phyloP scores from a whole-genome alignment of 257 asterid genomes.

The Osmanthus fragrans region DNA sequence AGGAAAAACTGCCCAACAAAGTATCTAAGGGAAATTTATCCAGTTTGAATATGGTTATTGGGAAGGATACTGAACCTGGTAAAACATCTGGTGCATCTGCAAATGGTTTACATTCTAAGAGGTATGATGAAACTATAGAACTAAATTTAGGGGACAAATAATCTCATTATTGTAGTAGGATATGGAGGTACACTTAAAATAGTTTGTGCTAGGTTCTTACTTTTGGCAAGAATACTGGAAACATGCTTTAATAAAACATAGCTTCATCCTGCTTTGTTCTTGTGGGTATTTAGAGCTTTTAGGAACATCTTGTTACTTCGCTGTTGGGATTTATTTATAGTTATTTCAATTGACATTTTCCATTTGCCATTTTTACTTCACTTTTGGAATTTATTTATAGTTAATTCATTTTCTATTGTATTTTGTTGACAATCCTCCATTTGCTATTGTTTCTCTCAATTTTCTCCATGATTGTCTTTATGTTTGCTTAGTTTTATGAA shows the following conservation, averaged over 20 bases:
- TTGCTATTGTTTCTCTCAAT: not conserved
- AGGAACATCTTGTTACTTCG: not conserved
- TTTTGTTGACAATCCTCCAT: not conserved
- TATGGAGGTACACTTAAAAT: not conserved
- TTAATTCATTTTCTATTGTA: too few relatives aligned
- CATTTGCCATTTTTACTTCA: not conserved
- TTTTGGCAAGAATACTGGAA: not conserved
- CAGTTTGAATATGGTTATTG: slow-evolving; percentile 79
- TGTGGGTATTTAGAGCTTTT: not conserved
- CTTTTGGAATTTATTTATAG: too few relatives aligned
- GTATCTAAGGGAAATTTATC: slow-evolving; percentile 91
- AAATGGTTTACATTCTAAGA: slow-evolving; percentile 64
- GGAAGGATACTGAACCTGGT: slow-evolving; percentile 68
- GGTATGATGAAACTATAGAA: slow-evolving; percentile 41
- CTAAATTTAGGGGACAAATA: slow-evolving; percentile 9
- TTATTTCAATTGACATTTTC: not conserved
- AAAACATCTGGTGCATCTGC: slow-evolving; percentile 67
- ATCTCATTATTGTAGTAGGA: not conserved
- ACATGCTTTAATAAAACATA: not conserved
- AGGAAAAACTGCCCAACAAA: slow-evolving; percentile 88
- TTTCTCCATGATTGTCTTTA: not conserved
- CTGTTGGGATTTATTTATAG: not conserved
- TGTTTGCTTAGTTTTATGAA: slow-evolving; percentile 6
- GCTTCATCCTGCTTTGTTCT: slow-evolving; percentile 1
- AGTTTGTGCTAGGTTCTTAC: not conserved